These are phyloP conservation scores for Simplicillium sp. DNA, from an alignment of 2,329 filamentous ascomycete species.

Conservation along the genomic window DNA sequence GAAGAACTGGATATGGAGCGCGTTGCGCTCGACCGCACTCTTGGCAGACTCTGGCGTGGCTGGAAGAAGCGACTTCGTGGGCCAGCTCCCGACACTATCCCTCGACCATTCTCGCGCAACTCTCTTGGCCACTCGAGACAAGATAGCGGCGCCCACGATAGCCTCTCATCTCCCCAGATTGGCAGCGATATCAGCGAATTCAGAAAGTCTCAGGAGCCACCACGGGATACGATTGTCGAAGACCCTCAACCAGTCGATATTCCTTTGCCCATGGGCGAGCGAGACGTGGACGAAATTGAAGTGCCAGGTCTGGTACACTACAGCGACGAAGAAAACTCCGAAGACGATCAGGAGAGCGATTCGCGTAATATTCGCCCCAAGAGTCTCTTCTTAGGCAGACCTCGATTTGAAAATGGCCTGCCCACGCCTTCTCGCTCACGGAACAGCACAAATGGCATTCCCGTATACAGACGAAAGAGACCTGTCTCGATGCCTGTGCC, in stretches of 20 bases:
- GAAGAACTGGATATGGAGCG: slow-evolving; percentile 90
- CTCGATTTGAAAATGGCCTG: slow-evolving; percentile 15
- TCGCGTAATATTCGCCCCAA: slow-evolving; percentile 29
- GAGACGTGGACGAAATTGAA: slow-evolving; percentile 73
- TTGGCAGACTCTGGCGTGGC: slow-evolving; percentile 85
- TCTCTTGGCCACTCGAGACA: slow-evolving; percentile 22
- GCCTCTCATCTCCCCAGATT: slow-evolving; percentile 21
- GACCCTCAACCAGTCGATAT: slow-evolving; percentile 32
- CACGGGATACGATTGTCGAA: slow-evolving; percentile 13
- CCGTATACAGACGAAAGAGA: slow-evolving; percentile 25
- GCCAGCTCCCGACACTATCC: slow-evolving; percentile 36
- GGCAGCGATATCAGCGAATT: slow-evolving; percentile 6
- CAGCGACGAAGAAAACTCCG: slow-evolving; percentile 52
- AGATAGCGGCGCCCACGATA: slow-evolving; percentile 26
- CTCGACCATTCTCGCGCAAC: slow-evolving; percentile 39
- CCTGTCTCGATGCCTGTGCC: slow-evolving; percentile 39
- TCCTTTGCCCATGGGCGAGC: slow-evolving; percentile 56
- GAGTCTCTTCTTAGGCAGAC: slow-evolving; percentile 24
- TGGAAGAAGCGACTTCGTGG: slow-evolving; percentile 82
- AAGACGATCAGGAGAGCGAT: slow-evolving; percentile 26
- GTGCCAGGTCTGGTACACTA: slow-evolving; percentile 57
- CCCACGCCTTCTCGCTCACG: slow-evolving; percentile 22
- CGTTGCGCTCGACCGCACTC: slow-evolving; percentile 76
- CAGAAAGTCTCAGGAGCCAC: slow-evolving; percentile 8
- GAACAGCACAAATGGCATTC: slow-evolving; percentile 2